A percentile compares a stretch with the other conserved stretches of the same genome.
Evolutionary conservation across 2,329 filamentous ascomycete genomes (phyloP).

Genomic region (Bipolaris gigantea): DNA sequence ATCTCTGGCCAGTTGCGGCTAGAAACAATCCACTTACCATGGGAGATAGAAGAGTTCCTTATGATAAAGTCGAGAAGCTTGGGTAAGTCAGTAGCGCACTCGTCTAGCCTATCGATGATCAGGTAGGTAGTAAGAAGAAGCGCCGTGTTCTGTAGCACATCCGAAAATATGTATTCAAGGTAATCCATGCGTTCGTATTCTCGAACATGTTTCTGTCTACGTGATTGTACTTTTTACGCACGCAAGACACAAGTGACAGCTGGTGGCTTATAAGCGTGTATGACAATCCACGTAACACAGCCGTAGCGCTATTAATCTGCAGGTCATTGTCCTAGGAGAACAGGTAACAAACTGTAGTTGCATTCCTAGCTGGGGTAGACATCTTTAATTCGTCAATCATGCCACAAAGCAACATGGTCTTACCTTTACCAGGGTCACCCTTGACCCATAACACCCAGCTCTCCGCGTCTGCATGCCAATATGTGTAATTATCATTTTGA

Average conservation of each 20-base stretch:
- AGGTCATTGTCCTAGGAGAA: too few relatives aligned
- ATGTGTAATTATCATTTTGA: background rate
- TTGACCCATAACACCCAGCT: too few relatives aligned
- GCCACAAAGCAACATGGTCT: too few relatives aligned
- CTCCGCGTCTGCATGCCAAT: background rate
- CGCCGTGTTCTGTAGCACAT: conserved; percentile 46
- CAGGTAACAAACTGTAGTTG: too few relatives aligned
- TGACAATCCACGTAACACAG: conserved; percentile 49
- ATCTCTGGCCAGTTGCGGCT: background rate
- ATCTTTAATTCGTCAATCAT: too few relatives aligned
- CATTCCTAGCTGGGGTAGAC: too few relatives aligned
- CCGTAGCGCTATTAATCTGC: too few relatives aligned
- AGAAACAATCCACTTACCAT: background rate
- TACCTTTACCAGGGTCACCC: too few relatives aligned
- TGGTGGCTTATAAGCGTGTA: conserved; percentile 45
- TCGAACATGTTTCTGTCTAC: conserved; percentile 19
- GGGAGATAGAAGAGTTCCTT: background rate
- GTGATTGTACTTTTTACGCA: conserved; percentile 31
- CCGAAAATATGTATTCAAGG: conserved; percentile 40
- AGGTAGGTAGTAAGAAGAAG: too few relatives aligned
- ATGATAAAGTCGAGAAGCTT: too few relatives aligned
- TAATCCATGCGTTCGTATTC: conserved; percentile 34
- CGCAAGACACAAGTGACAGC: conserved; percentile 26
- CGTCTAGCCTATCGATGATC: too few relatives aligned
- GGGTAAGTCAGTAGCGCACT: too few relatives aligned